These are phyloP conservation scores for Logfia minima DNA, from an alignment of 129 eudicot genomes.

Conservation along the genomic window DNA sequence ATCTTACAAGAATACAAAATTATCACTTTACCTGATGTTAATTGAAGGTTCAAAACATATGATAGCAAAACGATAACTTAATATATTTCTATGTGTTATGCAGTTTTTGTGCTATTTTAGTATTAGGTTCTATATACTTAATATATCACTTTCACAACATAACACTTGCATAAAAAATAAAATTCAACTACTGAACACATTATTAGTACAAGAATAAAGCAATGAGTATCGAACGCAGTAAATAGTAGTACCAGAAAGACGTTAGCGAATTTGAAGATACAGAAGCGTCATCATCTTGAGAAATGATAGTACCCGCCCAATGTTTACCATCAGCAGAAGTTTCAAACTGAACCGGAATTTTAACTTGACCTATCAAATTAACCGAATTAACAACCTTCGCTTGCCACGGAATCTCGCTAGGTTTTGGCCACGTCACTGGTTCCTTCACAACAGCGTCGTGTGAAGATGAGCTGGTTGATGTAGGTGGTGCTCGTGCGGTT, in stretches of 20 bases:
- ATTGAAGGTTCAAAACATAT: too few relatives aligned
- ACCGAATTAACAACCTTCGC: conserved; percentile 65
- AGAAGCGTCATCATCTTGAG: conserved; percentile 33
- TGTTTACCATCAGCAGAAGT: conserved; percentile 57
- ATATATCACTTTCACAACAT: too few relatives aligned
- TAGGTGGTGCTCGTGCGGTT: neutral
- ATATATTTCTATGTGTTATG: too few relatives aligned
- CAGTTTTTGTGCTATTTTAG: too few relatives aligned
- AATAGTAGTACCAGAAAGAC: conserved; percentile 30
- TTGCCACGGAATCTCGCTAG: conserved; percentile 68
- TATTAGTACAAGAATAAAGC: neutral
- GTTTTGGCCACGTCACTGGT: conserved; percentile 54
- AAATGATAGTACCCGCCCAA: conserved; percentile 65
- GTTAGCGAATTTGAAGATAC: conserved; percentile 18
- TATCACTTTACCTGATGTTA: too few relatives aligned
- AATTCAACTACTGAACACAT: too few relatives aligned
- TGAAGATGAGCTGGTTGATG: conserved; percentile 8
- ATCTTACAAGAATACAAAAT: too few relatives aligned
- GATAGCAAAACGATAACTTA: too few relatives aligned
- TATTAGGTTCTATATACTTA: too few relatives aligned
- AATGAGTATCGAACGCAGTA: neutral
- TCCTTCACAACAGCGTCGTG: conserved; percentile 35
- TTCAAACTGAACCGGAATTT: conserved; percentile 58
- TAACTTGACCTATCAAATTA: conserved; percentile 56
- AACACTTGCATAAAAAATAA: too few relatives aligned